Conservation (phyloP, 768 basidiomycete genomes). For the Podaxis carcinomalis region DNA sequence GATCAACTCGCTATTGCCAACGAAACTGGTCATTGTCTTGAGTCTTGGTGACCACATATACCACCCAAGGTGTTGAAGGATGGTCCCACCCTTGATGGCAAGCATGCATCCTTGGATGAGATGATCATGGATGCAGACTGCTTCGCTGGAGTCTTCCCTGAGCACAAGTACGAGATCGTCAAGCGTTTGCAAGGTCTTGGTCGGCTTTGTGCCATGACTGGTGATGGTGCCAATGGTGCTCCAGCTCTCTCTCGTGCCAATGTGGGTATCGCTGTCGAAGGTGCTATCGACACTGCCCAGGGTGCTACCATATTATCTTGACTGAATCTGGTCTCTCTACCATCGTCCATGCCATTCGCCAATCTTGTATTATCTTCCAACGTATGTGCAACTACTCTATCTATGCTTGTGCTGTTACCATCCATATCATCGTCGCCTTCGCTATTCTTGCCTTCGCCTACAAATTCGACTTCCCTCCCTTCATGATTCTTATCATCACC, state of each 20-base stretch:
- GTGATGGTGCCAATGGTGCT: conserved; percentile 98
- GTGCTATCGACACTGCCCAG: conserved; percentile 97
- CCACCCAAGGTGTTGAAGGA: conserved; percentile 95
- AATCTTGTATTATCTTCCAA: conserved; percentile 98
- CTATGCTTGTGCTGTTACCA: conserved; percentile 92
- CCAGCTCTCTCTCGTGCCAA: conserved; percentile 97
- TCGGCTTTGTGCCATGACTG: conserved; percentile 97
- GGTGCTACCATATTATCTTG: conserved; percentile 96
- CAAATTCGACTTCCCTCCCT: conserved; percentile 98
- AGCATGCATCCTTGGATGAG: conserved; percentile 83
- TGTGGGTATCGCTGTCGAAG: conserved; percentile 99
- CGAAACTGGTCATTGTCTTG: conserved; percentile 97
- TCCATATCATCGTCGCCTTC: conserved; percentile 98
- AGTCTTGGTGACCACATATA: conserved; percentile 99
- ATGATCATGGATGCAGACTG: conserved; percentile 99
- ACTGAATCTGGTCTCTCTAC: conserved; percentile 99
- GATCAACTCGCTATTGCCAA: conserved; percentile 99
- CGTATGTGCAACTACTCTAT: conserved; percentile 99
- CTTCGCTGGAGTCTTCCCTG: conserved; percentile 98
- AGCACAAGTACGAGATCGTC: conserved; percentile 99
- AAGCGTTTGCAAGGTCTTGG: conserved; percentile 96
- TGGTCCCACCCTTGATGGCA: conserved; percentile 84
- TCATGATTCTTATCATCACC: conserved; percentile 99
- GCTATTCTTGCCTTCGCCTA: conserved; percentile 93
- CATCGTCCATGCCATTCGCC: conserved; percentile 97